These are phyloP conservation scores for Crepidotus variabilis DNA, from an alignment of 768 basidiomycete genomes.

Conservation along the genomic window DNA sequence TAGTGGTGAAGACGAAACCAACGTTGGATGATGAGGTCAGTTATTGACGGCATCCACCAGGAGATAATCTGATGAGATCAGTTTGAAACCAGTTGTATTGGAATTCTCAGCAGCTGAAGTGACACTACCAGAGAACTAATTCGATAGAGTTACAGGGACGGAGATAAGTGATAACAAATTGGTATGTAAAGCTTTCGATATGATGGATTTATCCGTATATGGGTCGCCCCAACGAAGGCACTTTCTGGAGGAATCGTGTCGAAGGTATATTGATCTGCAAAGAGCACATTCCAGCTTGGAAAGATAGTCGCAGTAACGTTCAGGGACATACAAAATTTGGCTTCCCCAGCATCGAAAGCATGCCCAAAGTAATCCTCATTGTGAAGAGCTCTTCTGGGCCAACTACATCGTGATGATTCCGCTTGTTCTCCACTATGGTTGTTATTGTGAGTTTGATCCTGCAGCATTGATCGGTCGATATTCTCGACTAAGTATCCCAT, in stretches of 20 bases:
- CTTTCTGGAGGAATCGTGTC: not conserved
- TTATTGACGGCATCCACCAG: not conserved
- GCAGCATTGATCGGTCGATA: slow-evolving; percentile 10
- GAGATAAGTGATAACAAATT: no score
- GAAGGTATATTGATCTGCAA: not conserved
- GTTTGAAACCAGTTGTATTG: no score
- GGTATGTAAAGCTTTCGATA: no score
- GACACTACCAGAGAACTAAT: no score
- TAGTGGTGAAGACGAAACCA: not conserved
- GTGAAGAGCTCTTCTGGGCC: slow-evolving; percentile 23
- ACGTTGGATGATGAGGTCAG: not conserved
- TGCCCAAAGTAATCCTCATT: slow-evolving; percentile 27
- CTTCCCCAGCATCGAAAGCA: slow-evolving; percentile 30
- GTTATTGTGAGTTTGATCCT: no score
- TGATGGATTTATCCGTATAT: not conserved
- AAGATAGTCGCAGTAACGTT: not conserved
- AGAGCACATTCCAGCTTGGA: not conserved
- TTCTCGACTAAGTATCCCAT: no score
- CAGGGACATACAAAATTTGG: slow-evolving; percentile 26
- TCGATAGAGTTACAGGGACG: no score
- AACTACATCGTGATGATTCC: no score
- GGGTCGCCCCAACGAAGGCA: not conserved
- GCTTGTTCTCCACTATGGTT: no score
- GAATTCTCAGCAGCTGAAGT: no score
- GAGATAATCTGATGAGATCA: no score